These are phyloP conservation scores for Clarireedia hainanense DNA, from an alignment of 2,329 filamentous ascomycete species.

Conservation along the genomic window DNA sequence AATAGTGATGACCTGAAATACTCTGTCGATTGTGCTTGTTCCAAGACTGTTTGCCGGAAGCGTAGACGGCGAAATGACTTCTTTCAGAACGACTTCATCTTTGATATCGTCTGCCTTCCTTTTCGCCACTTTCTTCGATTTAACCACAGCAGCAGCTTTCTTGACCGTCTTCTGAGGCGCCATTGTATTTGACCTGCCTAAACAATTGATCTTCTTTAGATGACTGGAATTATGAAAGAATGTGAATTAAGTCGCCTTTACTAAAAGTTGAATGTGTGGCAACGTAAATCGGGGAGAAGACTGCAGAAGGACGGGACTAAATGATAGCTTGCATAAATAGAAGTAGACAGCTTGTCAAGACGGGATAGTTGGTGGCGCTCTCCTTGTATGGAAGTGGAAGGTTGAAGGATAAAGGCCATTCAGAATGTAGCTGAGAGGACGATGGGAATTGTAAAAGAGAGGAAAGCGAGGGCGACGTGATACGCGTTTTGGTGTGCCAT, in stretches of 20 bases:
- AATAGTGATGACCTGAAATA: slow-evolving; percentile 13
- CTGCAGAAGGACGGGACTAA: no score
- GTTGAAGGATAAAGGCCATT: no score
- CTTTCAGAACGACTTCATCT: neutral
- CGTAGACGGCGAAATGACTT: neutral
- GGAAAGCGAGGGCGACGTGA: no score
- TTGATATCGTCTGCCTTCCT: neutral
- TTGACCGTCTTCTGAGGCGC: neutral
- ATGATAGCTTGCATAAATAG: no score
- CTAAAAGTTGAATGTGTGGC: no score
- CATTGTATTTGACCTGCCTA: neutral
- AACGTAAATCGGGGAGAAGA: no score
- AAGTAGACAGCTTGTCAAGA: no score
- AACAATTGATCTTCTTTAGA: neutral
- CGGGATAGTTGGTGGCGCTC: no score
- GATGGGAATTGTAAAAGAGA: no score
- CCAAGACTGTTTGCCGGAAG: neutral
- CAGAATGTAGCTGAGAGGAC: no score
- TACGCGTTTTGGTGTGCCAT: no score
- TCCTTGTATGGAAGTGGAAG: no score
- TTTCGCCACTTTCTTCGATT: neutral
- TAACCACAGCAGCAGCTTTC: neutral
- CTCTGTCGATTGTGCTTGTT: neutral
- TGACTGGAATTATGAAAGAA: neutral
- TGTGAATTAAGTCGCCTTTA: neutral